phyloP scores from a whole-genome alignment of 139 green algal genomes.

The Tetradesmus lagerheimii region DNA sequence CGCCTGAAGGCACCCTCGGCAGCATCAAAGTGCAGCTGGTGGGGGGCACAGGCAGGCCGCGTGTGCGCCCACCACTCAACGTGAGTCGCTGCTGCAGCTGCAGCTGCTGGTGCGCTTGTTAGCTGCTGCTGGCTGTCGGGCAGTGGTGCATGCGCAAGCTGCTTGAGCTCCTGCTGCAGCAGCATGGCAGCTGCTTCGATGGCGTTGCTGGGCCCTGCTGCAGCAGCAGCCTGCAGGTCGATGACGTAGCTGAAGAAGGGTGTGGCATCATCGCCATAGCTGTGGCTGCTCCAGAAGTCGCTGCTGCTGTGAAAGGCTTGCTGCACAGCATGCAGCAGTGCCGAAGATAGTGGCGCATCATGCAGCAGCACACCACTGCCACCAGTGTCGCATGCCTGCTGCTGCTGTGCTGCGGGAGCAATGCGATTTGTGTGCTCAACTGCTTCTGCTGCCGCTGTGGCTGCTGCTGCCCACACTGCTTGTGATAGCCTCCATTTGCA shows the following conservation, averaged over 20 bases:
- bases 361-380: not conserved
- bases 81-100: constrained; percentile 15
- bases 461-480: not conserved
- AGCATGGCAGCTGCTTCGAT: constrained; percentile 40
- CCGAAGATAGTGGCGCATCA: not conserved
- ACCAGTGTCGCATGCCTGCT: not conserved
- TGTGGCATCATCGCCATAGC: constrained; percentile 39
- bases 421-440: not conserved
- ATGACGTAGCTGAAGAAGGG: constrained; percentile 59
- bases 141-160: not conserved
- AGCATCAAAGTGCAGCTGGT: constrained; percentile 63
- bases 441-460: not conserved
- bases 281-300: constrained; percentile 53
- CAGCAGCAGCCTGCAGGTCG: not conserved
- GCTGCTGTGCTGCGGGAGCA: not conserved
- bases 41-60: not conserved
- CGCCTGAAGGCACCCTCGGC: constrained; percentile 40
- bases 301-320: constrained; percentile 20
- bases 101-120: not conserved
- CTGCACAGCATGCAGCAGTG: constrained; percentile 23
- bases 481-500: not conserved
- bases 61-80: constrained; percentile 65
- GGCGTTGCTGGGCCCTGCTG: constrained; percentile 1
- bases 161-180: constrained; percentile 30
- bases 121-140: not conserved